These are phyloP conservation scores for Lagerstroemia speciosa DNA, from an alignment of 345 rosid species.

Conservation along the genomic window DNA sequence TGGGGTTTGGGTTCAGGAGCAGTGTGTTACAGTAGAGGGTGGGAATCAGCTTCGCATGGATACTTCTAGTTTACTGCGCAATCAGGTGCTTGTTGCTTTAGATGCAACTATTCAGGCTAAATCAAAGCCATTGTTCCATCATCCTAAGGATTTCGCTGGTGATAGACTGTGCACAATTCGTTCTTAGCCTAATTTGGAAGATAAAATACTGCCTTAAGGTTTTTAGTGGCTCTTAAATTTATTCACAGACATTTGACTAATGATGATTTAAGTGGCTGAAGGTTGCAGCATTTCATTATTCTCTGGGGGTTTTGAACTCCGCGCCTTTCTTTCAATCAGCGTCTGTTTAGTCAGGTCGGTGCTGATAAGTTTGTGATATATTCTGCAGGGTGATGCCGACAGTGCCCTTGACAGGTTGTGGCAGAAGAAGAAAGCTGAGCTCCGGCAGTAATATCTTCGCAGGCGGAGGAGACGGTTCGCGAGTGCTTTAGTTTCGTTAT, in stretches of 20 bases:
- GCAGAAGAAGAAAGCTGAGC: slow-evolving; percentile 47
- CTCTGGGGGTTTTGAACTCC: background rate
- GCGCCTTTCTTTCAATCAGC: background rate
- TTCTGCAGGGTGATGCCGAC: slow-evolving; percentile 48
- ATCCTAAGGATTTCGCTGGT: background rate
- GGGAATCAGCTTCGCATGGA: no score
- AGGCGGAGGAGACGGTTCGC: slow-evolving; percentile 3
- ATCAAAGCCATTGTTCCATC: background rate
- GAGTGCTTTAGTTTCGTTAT: no score
- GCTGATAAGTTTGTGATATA: background rate
- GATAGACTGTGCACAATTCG: background rate
- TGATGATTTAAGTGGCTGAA: background rate
- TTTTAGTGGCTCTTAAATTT: background rate
- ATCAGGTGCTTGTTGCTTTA: no score
- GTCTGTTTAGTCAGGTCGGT: background rate
- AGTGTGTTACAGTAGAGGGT: no score
- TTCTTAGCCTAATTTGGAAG: background rate
- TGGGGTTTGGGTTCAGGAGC: no score
- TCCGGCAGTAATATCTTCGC: slow-evolving; percentile 17
- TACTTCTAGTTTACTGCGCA: no score
- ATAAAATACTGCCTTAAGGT: background rate
- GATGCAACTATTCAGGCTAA: background rate
- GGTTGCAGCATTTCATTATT: background rate
- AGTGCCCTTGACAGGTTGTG: slow-evolving; percentile 49
- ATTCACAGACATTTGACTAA: background rate